Base-by-base conservation (phyloP, 768 basidiomycete genomes). In the Boletus bicolor region DNA sequence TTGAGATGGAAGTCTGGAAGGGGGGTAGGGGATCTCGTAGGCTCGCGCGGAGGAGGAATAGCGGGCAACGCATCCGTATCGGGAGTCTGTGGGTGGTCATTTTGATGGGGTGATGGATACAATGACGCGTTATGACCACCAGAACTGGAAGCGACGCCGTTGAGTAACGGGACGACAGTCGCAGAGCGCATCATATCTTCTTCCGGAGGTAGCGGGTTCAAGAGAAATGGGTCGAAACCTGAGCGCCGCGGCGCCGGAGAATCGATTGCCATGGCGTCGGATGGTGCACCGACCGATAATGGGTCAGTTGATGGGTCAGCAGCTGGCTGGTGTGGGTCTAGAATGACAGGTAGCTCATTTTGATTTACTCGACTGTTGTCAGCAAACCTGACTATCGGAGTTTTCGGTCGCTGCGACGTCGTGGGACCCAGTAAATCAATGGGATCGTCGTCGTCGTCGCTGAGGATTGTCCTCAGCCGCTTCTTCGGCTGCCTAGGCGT, bases 1-100 rank as follows among this genome's bases (percentile, higher is more conserved):
- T 89, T 77, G 14, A 96, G 64, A 41, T 82, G 69, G 71, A 99
- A 97, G 39, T 88, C 84, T 2, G 93, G 93, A 3, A 86, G 76
- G 1, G 89, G 89, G 0, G 87, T 84, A 0, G 86, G 87, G 12
- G 80, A 73, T 46, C 82, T 79, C 53, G 84, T 84, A 44, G 85
- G 71, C 35, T 83, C 76, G 30, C 60, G 63, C 12, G 66, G 56
- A 50, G 63, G 57, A 42, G 61, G 58, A 44, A 61, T 36, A 1
- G 67, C 53, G 19, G 69, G 66, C 19, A 72, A 56, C 10, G 26
- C 43, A 19, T 63, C 60, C n/a, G 26, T n/a, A 36, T 60, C 68
- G 15, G 56, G 60, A 5, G 63, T 59, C 30, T 60, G 56, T 5
- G 50, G 51, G 17, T 24, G 15, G 7, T 54, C 59, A 6, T 65